These are phyloP conservation scores for Boletales sp. DNA, from an alignment of 768 basidiomycete genomes.

Conservation along the genomic window DNA sequence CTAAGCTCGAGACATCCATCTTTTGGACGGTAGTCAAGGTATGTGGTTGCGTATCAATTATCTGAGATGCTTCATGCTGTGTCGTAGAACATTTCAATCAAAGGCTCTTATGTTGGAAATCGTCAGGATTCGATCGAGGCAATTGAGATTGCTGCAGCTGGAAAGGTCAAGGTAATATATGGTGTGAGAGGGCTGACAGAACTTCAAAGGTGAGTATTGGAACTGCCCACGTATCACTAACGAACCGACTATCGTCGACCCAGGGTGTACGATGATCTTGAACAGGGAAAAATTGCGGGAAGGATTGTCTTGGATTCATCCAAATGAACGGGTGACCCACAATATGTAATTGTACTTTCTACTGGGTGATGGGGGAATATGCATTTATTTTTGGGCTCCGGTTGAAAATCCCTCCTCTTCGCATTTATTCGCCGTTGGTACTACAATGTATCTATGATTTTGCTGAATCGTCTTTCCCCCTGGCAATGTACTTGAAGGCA, in stretches of 20 bases:
- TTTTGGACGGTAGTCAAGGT: slow-evolving; percentile 71
- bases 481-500: too few relatives aligned
- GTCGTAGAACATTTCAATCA: slow-evolving; percentile 23
- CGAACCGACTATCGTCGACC: neutral
- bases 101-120: slow-evolving; percentile 55
- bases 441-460: too few relatives aligned
- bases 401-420: too few relatives aligned
- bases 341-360: too few relatives aligned
- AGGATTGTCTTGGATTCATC: slow-evolving; percentile 35
- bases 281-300: slow-evolving; percentile 40
- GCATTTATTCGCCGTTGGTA: too few relatives aligned
- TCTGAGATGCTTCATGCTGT: neutral
- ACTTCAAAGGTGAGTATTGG: slow-evolving; percentile 46
- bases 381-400: too few relatives aligned
- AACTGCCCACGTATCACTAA: neutral
- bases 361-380: too few relatives aligned
- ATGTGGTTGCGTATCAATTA: neutral
- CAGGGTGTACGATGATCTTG: slow-evolving; percentile 39
- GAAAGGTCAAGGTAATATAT: slow-evolving; percentile 64
- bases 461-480: too few relatives aligned
- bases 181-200: slow-evolving; percentile 44
- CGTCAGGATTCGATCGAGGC: slow-evolving; percentile 84
- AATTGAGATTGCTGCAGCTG: slow-evolving; percentile 66
- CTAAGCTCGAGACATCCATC: slow-evolving; percentile 56
- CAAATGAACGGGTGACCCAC: too few relatives aligned